Conservation (phyloP, 371 early-diverging fungal genomes). For the Syncephalastrum monosporum region DNA sequence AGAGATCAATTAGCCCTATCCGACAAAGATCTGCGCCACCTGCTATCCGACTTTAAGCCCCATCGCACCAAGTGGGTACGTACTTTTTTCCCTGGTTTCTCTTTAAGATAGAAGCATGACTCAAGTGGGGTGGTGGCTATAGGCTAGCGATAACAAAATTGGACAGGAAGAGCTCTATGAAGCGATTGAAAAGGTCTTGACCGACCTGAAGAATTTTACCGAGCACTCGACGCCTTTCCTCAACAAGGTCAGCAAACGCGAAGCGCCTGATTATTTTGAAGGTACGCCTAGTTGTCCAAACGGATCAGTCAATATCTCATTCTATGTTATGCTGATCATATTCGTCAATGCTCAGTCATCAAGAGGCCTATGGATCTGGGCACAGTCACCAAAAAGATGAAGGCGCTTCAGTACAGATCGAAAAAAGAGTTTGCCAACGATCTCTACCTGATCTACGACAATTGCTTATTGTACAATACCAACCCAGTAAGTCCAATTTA, state of each 20-base stretch:
- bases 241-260: conserved; percentile 87
- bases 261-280: conserved; percentile 95
- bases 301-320: no score
- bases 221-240: conserved; percentile 89
- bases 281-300: conserved; percentile 22
- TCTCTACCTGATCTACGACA: conserved; percentile 78
- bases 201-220: conserved; percentile 76
- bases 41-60: conserved; percentile 84
- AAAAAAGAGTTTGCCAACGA: conserved; percentile 82
- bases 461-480: conserved; percentile 83
- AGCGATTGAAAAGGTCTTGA: conserved; percentile 81
- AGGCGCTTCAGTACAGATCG: conserved; percentile 65
- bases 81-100: not conserved
- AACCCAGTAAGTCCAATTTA: conserved; percentile 47
- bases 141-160: conserved; percentile 82
- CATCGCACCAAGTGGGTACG: conserved; percentile 87
- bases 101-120: not conserved
- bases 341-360: conserved; percentile 54
- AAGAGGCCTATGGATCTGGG: conserved; percentile 93
- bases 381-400: conserved; percentile 84
- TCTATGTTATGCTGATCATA: not conserved
- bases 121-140: conserved; percentile 1
- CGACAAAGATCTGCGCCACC: conserved; percentile 71
- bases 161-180: conserved; percentile 93
- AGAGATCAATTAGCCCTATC: conserved; percentile 62